A percentile compares a stretch with the other conserved stretches of the same genome.
Evolutionary conservation across 768 basidiomycete species (phyloP).

Genomic region (Auriculariales sp.): DNA sequence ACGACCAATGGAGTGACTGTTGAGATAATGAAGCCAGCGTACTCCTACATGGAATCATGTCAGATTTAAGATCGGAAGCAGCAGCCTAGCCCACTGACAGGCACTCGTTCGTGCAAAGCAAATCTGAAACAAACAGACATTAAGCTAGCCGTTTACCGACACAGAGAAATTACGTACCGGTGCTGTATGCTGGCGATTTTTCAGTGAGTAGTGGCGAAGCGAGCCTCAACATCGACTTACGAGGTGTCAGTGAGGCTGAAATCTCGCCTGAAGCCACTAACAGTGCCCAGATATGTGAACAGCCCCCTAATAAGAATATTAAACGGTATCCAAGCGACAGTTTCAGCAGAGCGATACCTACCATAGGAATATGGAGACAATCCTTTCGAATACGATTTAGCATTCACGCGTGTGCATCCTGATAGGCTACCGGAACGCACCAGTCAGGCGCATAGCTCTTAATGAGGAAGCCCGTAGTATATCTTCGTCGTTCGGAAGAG

Average conservation of each 20-base stretch:
- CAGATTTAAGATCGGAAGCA: slow-evolving; percentile 8
- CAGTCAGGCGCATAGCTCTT: background rate
- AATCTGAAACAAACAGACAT: slow-evolving; percentile 32
- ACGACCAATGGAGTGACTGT: slow-evolving; percentile 53
- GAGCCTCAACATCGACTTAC: slow-evolving; percentile 24
- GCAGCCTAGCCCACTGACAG: too few species aligned
- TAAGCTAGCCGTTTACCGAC: slow-evolving; percentile 9
- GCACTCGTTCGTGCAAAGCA: slow-evolving; percentile 64
- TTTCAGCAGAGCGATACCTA: slow-evolving; percentile 21
- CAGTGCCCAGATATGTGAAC: slow-evolving; percentile 48
- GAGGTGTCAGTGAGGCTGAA: slow-evolving; percentile 71
- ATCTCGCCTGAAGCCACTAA: slow-evolving; percentile 58
- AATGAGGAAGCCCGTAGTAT: background rate
- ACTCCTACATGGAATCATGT: slow-evolving; percentile 5
- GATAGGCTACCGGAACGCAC: background rate
- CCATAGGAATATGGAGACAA: slow-evolving; percentile 52
- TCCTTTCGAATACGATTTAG: slow-evolving; percentile 25
- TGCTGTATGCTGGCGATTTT: slow-evolving; percentile 22
- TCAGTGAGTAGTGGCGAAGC: slow-evolving; percentile 11
- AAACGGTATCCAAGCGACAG: background rate
- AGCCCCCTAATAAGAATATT: slow-evolving; percentile 27
- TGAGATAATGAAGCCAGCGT: slow-evolving; percentile 21
- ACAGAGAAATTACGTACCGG: slow-evolving; percentile 19
- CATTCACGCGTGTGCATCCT: background rate
- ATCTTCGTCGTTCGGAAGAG: background rate